Evolutionary conservation across 805 yeast species (phyloP), one percentile per base, ranked within the genome.

Genomic region (Teunomyces tritomae): DNA sequence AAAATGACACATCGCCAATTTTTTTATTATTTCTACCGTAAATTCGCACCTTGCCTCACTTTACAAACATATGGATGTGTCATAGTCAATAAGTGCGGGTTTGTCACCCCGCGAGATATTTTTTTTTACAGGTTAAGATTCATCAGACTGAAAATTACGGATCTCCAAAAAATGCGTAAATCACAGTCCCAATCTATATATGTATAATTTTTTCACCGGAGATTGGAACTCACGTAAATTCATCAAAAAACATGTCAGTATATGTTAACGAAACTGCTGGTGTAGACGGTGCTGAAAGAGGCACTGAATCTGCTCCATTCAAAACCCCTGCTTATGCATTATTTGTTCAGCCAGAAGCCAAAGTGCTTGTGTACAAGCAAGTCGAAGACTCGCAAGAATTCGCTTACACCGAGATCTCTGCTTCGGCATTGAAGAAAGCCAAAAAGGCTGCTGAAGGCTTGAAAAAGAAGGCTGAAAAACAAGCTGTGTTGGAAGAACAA

Each of bases 401-500:
- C 35, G 83, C 70, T 28, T 92, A 79, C 64, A 79, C 73, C 56
- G 92, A 86, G 59, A 91, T 95, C 63, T 76, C 90, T 13, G 89
- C 96, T 4, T 84, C 95, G 45, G 97, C 96, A 5, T 73, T 92
- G 64, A 94, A 94, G 74, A 94, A 92, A 73, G 97, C 98, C 58
- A 89, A 88, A 70, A 94, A 94, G 68, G 97, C 96, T 50, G 94
- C 87, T 48, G 97, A 91, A 29, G 92, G 96, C 4, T 74, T 94
- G 54, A 89, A 82, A 71, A 92, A 91, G 74, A 87, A 84, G 68
- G 79, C 75, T 45, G 89, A 83, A 52, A 86, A 85, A 72, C 81
- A 80, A 41, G 76, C 82, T 57, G 77, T 78, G 60, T 62, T 77
- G 55, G 82, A 78, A 32, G 83, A 82, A 56, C 81, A 80, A 59